These are phyloP conservation scores for Saxispiralis lemnorum DNA, from an alignment of 495 filamentous ascomycete genomes.

Conservation along the genomic window DNA sequence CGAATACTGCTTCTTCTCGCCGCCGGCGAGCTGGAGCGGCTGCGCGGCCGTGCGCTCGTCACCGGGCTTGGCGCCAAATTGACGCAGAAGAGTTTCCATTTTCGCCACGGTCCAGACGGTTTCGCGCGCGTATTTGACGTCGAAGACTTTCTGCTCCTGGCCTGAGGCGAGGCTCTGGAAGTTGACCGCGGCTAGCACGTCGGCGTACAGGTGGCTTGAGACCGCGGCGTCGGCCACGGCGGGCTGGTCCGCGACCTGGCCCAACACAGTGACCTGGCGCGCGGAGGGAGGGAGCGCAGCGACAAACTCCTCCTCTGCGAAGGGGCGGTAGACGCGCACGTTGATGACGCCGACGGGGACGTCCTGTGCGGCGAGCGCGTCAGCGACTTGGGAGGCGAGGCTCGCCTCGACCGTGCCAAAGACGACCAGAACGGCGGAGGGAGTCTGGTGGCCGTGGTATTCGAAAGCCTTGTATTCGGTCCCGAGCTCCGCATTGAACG, in stretches of 20 bases:
- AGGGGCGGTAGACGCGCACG: constrained; percentile 84
- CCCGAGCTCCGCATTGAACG: constrained; percentile 82
- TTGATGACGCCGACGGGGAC: constrained; percentile 69
- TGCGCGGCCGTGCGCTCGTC: constrained; percentile 35
- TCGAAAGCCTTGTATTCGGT: constrained; percentile 86
- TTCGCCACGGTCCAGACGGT: constrained; percentile 66
- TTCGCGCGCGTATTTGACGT: constrained; percentile 77
- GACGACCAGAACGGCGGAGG: constrained; percentile 68
- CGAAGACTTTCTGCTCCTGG: constrained; percentile 42
- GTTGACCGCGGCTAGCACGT: constrained; percentile 67
- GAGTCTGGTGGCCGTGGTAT: constrained; percentile 67
- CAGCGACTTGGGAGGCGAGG: constrained; percentile 63
- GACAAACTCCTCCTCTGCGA: constrained; percentile 84
- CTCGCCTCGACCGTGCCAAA: constrained; percentile 85
- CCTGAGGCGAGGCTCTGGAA: constrained; percentile 44
- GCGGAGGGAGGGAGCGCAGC: constrained; percentile 57
- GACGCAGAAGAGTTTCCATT: constrained; percentile 47
- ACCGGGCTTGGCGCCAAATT: constrained; percentile 19
- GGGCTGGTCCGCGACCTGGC: constrained; percentile 40
- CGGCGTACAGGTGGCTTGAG: constrained; percentile 70
- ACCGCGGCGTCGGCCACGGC: constrained; percentile 47
- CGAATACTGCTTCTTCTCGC: constrained; percentile 55
- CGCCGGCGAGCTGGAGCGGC: constrained; percentile 24
- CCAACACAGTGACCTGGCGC: constrained; percentile 50
- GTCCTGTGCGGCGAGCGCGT: constrained; percentile 50